Percentiles rank a stretch among this genome's conserved stretches.
Evolutionary conservation across 495 filamentous ascomycete genomes (phyloP).

Genomic region (Neurospora sublineolata): DNA sequence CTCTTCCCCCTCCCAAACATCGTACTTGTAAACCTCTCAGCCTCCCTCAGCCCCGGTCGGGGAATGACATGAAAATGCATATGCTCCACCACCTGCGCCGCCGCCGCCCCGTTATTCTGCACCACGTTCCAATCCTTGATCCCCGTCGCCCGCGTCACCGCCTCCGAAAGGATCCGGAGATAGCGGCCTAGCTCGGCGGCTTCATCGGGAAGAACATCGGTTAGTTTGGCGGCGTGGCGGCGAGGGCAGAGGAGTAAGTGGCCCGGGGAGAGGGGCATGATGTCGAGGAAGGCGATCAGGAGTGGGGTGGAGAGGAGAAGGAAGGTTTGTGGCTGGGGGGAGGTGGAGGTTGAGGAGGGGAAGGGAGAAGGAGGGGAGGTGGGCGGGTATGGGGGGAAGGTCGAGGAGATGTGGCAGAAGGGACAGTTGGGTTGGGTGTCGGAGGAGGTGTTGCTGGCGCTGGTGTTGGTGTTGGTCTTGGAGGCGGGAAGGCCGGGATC

Average conservation of each 20-base stretch:
- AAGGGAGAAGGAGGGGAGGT: constrained; percentile 20
- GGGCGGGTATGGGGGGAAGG: constrained; percentile 34
- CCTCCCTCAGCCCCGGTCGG: constrained; percentile 40
- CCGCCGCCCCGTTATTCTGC: constrained; percentile 83
- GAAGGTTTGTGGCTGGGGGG: constrained; percentile 41
- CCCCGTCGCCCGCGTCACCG: constrained; percentile 50
- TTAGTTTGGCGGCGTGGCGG: constrained; percentile 57
- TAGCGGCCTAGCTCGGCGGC: constrained; percentile 54
- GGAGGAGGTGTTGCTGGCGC: neutral
- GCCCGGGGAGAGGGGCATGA: constrained; percentile 67
- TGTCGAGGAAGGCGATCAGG: constrained; percentile 80
- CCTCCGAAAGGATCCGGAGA: constrained; percentile 63
- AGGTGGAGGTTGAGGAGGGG: constrained; percentile 20
- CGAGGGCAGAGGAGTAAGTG: constrained; percentile 71
- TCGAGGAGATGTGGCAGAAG: constrained; percentile 52
- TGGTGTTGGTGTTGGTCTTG: neutral
- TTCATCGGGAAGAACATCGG: constrained; percentile 46
- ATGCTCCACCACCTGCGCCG: constrained; percentile 84
- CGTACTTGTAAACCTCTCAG: constrained; percentile 44
- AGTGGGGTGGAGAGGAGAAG: constrained; percentile 61
- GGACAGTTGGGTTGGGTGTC: constrained; percentile 34
- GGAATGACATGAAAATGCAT: constrained; percentile 92
- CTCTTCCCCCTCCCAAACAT: constrained; percentile 81
- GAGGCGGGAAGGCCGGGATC: constrained; percentile 3
- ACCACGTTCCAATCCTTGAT: constrained; percentile 82